Evolutionary conservation across 345 rosid species (phyloP).

Genomic region (Luvunga scandens): DNA sequence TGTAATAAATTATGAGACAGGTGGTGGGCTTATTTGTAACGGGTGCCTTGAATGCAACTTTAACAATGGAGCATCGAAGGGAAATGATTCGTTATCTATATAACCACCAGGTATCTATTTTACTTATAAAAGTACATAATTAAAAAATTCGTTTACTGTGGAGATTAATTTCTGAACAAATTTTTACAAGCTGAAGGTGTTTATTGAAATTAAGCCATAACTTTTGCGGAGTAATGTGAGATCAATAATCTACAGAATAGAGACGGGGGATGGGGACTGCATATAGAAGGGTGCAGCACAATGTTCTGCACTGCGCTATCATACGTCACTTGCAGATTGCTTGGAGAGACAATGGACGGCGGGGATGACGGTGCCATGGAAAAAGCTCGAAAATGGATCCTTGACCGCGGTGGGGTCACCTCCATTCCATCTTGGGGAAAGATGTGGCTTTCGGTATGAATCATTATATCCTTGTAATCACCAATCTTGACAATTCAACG

Average conservation of each 20-base stretch:
- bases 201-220: background rate
- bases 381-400: conserved; percentile 60
- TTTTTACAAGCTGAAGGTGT: background rate
- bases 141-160: background rate
- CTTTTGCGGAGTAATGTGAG: background rate
- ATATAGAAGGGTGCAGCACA: conserved; percentile 59
- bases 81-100: conserved; percentile 58
- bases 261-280: conserved; percentile 87
- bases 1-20: conserved; percentile 18
- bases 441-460: conserved; percentile 62
- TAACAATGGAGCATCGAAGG: conserved; percentile 32
- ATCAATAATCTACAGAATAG: conserved; percentile 32
- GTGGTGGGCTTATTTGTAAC: conserved; percentile 54
- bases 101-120: conserved; percentile 61
- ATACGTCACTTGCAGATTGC: conserved; percentile 53
- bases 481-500: no score
- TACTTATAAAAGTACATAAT: no score
- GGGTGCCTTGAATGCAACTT: conserved; percentile 33
- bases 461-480: background rate
- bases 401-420: conserved; percentile 55
- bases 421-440: conserved; percentile 82
- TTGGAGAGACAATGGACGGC: conserved; percentile 40
- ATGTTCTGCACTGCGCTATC: conserved; percentile 55
- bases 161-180: background rate
- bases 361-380: conserved; percentile 41